Base-by-base conservation (phyloP, 192 early-diverging fungal genomes). In the Fimicolochytrium jonesii region DNA sequence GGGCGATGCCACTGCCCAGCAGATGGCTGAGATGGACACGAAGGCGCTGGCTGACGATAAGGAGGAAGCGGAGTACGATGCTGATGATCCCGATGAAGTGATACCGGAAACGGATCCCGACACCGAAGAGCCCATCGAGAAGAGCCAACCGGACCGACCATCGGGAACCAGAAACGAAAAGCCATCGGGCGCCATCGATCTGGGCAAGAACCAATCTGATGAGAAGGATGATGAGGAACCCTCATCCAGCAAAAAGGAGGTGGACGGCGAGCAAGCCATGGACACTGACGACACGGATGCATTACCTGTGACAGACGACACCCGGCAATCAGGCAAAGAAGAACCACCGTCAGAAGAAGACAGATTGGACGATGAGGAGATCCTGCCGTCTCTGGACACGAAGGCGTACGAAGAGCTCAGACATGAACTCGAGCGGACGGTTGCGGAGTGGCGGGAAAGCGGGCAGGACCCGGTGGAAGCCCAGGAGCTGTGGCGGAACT, bases 401-500 rank as follows among this genome's bases (percentile, higher is more conserved):
- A 37, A 71, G 9, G 46, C 59, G 23, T 71, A 91, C 50, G 90
- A 90, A 43, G 77, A 81, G 51, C 79, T 96, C 61, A 85, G 93
- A 28, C 76, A 77, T 5, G 83, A 92, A 18, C 76, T 97, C n/a
- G 92, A 95, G 63, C 73, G 74, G 48, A 77, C 74, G 22, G 85
- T 92, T 9, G 77, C 85, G 4, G 77, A 83, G 52, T 95, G 93
- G 94, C 79, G 87, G 9, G 68, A 77, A 22, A 65, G 71, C 36
- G 87, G 86, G 5, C 76, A 78, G 34, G 83, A 86, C 58, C 69
- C 83, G 15, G 66, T 53, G 18, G 69, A 80, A 49, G 77, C 73
- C 17, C 67, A 70, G 20, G 76, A 89, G 60, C 73, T 97, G 17
- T 99, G 97, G 97, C 86, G 85, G 66, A 71, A 86, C 45, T 99